Evolutionary conservation across 352 stramenopile genomes (phyloP).

Genomic region (Globisporangium irregulare): DNA sequence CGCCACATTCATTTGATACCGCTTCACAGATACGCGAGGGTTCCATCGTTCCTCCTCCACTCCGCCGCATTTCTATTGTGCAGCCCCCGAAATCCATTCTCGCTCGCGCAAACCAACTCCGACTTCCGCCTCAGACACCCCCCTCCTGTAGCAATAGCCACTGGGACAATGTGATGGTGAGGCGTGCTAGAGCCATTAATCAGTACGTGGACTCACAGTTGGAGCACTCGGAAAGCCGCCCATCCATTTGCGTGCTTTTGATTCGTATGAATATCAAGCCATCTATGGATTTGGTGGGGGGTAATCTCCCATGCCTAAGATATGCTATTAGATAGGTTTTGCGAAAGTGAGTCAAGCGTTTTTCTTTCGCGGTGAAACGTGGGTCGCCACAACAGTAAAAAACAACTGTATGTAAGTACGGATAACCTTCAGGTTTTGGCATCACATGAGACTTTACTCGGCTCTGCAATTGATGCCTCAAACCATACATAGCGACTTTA

Average conservation of each 20-base stretch:
- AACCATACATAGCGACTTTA: background rate
- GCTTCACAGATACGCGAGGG: background rate
- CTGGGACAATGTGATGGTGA: background rate
- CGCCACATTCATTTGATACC: background rate
- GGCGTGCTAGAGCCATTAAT: background rate
- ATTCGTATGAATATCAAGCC: background rate
- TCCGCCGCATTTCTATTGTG: conserved; percentile 10
- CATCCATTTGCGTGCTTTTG: background rate
- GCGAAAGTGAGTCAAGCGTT: background rate
- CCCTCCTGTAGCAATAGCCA: background rate
- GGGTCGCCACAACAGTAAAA: background rate
- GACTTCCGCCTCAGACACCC: background rate
- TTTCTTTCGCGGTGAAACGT: background rate
- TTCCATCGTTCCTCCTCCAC: background rate
- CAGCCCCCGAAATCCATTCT: background rate
- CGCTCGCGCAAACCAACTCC: background rate
- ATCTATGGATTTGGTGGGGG: background rate
- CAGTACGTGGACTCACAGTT: background rate
- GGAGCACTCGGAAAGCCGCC: background rate
- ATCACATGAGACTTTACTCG: background rate
- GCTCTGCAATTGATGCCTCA: background rate
- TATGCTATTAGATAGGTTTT: background rate
- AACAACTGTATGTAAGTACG: background rate
- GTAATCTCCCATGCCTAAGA: background rate
- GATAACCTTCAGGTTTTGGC: background rate